Evolutionary conservation across 2,329 filamentous ascomycete genomes (phyloP), one percentile per base, ranked within the genome.

Genomic region (Epichloe aotearoae): DNA sequence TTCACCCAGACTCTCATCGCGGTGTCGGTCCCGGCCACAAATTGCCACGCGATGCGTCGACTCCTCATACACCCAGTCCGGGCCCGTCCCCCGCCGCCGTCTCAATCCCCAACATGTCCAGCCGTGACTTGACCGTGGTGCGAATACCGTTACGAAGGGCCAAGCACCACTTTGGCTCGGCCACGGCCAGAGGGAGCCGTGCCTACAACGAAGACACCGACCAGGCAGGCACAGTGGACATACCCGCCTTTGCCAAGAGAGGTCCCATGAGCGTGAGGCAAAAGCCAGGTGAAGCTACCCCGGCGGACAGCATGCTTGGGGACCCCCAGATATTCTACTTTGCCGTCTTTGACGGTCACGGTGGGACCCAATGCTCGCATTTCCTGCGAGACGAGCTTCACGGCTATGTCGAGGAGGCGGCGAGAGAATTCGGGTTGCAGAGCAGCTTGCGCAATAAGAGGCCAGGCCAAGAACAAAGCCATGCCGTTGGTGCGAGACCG

Each of bases 241-340:
- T 98, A 49, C 93, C 93, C 0, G 88, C 93, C 0, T 98, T 98
- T 68, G 89, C 93, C 5, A 90, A 85, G 66, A 77, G 87, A 38
- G 79, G 82, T 4, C 90, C 91, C 12, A 76, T 87, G 54, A 83
- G 76, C 59, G 69, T 75, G 49, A 69, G 66, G 46, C 74, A 73
- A 56, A 73, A 68, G 40, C 66, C 69, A 23, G 77, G 73, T 54
- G 81, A 81, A 66, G 82, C 77, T 47, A 87, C 78, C 23, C 80
- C 75, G 10, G 87, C 88, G 5, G 86, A 87, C 52, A 86, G 83
- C 56, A 80, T 86, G 2, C 86, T 80, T 55, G 91, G 91, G 2
- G 91, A 97, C 62, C 91, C 1, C 1, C 91, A 97, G 64, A 84
- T 97, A 36, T 98, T 98, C 67, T 98, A 97, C 67, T 98, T 96